Base-by-base conservation (phyloP, 345 rosid species). In the Iberis pinnata region DNA sequence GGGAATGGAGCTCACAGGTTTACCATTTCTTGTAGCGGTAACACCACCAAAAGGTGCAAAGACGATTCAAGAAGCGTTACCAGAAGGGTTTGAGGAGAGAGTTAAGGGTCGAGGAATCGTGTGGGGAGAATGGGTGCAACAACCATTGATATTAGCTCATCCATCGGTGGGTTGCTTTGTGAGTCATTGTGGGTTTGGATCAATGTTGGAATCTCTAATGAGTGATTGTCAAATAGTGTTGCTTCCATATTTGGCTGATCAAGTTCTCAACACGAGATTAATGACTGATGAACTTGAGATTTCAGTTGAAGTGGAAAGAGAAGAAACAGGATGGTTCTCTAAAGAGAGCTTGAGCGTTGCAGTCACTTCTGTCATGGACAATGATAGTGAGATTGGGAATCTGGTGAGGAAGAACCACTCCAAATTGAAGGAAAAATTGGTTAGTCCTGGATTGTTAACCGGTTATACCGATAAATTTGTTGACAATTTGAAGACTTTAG, bases 151-250 rank as follows among this genome's bases (percentile, higher is more conserved):
- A n/a, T 26, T 84, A 49, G 53, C 57, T 17, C 83, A 84, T 63
- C 67, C 70, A 5, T 72, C 84, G 0, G 61, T 84, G 1, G 86
- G 94, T 35, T 84, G 94, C 55, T 79, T 84, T 49, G 94, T 84
- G 69, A 81, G 39, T 56, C 94, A 81, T 35, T 74, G 88, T 6
- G 88, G 94, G 49, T 81, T 69, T 14, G 80, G 88, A 3, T 79
- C 88, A 0, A 77, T 84, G 88, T 84, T 83, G 86, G 94, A 84
- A 39, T 58, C 82, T 6, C 49, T 84, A 36, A 19, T 74, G 61
- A 71, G 65, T 31, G 74, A 77, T 14, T 79, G 86, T 41, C 88
- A 81, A 35, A 68, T 76, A 46, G 84, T 81, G 24, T 39, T 79
- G 50, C 56, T 78, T 12, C 86, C 86, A 6, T 71, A 77, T 22